These are phyloP conservation scores for Microcyclospora pomicola DNA, from an alignment of 2,329 filamentous ascomycete species.

Conservation along the genomic window DNA sequence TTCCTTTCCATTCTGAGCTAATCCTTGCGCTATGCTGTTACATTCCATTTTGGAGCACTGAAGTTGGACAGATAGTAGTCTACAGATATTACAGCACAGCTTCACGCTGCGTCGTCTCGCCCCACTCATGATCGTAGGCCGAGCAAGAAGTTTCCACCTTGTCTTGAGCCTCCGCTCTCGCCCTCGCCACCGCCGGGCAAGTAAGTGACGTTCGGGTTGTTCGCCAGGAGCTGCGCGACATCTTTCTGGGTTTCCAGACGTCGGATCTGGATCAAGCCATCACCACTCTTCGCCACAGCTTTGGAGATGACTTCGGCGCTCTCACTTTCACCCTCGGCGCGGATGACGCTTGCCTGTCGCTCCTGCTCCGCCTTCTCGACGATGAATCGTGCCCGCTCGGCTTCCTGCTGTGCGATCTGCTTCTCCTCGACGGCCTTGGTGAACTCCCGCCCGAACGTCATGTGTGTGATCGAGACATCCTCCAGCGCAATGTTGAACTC, in stretches of 20 bases:
- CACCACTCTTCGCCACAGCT: constrained; percentile 83
- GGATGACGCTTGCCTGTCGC: constrained; percentile 94
- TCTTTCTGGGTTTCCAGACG: constrained; percentile 95
- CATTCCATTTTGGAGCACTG: too few relatives aligned
- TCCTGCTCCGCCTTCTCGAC: constrained; percentile 99
- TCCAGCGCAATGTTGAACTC: constrained; percentile 99
- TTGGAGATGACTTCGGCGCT: constrained; percentile 88
- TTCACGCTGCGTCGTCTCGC: background rate
- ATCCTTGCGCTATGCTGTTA: too few relatives aligned
- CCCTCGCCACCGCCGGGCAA: constrained; percentile 57
- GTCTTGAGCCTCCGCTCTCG: constrained; percentile 40
- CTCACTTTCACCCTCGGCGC: constrained; percentile 95
- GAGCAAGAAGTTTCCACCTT: constrained; percentile 48
- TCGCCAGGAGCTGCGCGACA: constrained; percentile 77
- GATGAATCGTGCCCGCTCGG: constrained; percentile 92
- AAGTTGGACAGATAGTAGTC: too few relatives aligned
- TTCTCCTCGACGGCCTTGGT: constrained; percentile 98
- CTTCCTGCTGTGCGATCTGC: constrained; percentile 98
- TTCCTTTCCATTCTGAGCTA: too few relatives aligned
- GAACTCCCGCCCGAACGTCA: constrained; percentile 99
- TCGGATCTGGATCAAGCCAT: constrained; percentile 88
- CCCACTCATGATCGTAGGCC: constrained; percentile 43
- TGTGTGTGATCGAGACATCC: constrained; percentile 98
- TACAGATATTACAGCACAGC: too few relatives aligned
- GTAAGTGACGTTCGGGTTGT: constrained; percentile 93